Base-by-base conservation (phyloP, 169 alveolate species). In the Plasmodium malariae region DNA sequence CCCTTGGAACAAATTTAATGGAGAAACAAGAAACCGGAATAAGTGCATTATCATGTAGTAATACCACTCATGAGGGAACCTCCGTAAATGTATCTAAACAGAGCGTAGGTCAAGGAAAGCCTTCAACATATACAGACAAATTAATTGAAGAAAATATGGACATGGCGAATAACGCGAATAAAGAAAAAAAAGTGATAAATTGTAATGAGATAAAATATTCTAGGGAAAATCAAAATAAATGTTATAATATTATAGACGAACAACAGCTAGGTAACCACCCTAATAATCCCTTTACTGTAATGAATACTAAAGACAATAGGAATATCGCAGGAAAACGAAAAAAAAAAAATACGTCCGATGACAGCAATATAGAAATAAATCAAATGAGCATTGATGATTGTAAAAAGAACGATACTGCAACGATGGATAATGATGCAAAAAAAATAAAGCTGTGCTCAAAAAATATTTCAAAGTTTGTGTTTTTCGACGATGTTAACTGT, bases 281-380 rank as follows among this genome's bases (percentile, higher is more conserved):
- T 11, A 32, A 69, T 45, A 21, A 48, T 11, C 1, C 26, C 17
- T 19, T 69, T 43, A 69, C 17, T 69, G 62, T 19, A 9, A 12
- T 26, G 9, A 26, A 69, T 43, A 21, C 28, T 14, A 9, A 69
- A 69, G n/a, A 1, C 43, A 3, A 59, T 24, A 30, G 14, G 14
- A 49, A 49, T 59, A 21, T 6, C 55, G 4, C 55, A 45, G 5
- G 14, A 45, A 17, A 49, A 49, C 19, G 17, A 49, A 49, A 49
- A 12, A 59, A 59, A 59, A 24, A 59, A 55, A 55, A 55, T 17
- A 55, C n/a, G n/a, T n/a, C n/a, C n/a, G n/a, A n/a, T n/a, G n/a
- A n/a, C n/a, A n/a, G n/a, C n/a, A n/a, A n/a, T n/a, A n/a, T n/a
- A n/a, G n/a, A n/a, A n/a, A n/a, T n/a, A n/a, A n/a, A n/a, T n/a